phyloP scores from a whole-genome alignment of 2,329 filamentous ascomycete species.

The Dothidotthia symphoricarpi region DNA sequence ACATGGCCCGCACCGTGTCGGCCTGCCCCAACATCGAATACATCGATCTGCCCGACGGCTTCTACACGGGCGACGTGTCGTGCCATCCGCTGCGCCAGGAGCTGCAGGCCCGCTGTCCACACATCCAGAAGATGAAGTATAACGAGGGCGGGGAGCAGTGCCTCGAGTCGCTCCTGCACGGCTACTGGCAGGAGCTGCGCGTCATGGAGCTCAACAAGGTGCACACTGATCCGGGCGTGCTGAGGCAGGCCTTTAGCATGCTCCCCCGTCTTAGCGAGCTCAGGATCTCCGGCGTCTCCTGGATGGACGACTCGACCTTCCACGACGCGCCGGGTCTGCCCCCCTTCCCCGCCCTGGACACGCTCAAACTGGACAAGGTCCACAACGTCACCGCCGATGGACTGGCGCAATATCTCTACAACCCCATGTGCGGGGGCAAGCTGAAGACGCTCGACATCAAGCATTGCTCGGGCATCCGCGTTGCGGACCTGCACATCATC shows the following conservation, averaged over 20 bases:
- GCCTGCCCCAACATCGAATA: conserved; percentile 82
- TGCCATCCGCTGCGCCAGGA: conserved; percentile 78
- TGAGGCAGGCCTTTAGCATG: conserved; percentile 69
- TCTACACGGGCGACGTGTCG: conserved; percentile 75
- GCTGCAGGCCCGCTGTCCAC: conserved; percentile 76
- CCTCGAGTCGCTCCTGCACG: conserved; percentile 66
- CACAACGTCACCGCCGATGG: conserved; percentile 71
- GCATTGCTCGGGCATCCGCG: conserved; percentile 65
- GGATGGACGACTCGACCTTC: conserved; percentile 77
- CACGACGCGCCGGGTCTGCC: conserved; percentile 63
- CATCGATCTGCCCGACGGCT: conserved; percentile 84
- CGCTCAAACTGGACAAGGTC: conserved; percentile 69
- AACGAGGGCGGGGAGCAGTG: conserved; percentile 73
- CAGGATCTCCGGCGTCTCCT: conserved; percentile 67
- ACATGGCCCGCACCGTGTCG: conserved; percentile 81
- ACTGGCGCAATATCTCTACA: conserved; percentile 65
- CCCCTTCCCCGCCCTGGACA: conserved; percentile 70
- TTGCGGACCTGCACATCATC: conserved; percentile 60
- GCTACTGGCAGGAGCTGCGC: conserved; percentile 69
- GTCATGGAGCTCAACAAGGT: conserved; percentile 69
- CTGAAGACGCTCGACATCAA: conserved; percentile 69
- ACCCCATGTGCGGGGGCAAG: conserved; percentile 53
- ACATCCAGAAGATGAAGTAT: conserved; percentile 88
- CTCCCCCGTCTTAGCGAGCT: conserved; percentile 69
- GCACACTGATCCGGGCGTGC: conserved; percentile 65